Base-by-base conservation (phyloP, 345 rosid species). In the Acer negundo region DNA sequence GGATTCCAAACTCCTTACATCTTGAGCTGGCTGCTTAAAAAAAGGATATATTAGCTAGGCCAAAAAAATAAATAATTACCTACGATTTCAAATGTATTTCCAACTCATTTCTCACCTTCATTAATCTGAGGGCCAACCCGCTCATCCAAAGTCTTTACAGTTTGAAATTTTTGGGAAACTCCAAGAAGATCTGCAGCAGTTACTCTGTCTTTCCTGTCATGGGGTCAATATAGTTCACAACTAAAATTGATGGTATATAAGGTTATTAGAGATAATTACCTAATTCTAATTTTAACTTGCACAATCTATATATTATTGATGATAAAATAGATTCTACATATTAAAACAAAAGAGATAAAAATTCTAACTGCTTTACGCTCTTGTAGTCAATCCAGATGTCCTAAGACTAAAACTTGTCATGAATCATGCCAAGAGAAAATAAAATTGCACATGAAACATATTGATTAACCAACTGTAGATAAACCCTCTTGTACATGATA, bases 1-100 rank as follows among this genome's bases (percentile, higher is more conserved):
- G 98, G 79, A 95, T 87, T 85, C 97, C 97, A 63, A 82, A 77
- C 59, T 84, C 83, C 85, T 80, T 85, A 73, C 80, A 85, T 24
- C 91, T 86, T 81, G 87, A 81, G 84, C 76, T 80, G 79, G 74
- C 89, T 84, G 67, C 69, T 62, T 69, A 74, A 10, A 38, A 66
- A 4, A 4, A 35, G 6, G 63, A 42, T 42, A 8, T 42, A 17
- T 59, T 6, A 47, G 53, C 51, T 56, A 49, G 17, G 46, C 46
- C 9, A 42, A 17, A 31, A 44, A n/a, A 72, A 1, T 70, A 3
- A 10, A 53, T 6, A 17, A 71, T 3, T 31, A 31, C 38, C 16
- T 31, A 16, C 23, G 59, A 11, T 22, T 22, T 22, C 19, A 28
- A 44, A 73, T 10, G 49, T 31, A 31, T 47, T 64, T 40, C 49